Conservation (phyloP, 768 basidiomycete genomes). For the Auricularia cornea region DNA sequence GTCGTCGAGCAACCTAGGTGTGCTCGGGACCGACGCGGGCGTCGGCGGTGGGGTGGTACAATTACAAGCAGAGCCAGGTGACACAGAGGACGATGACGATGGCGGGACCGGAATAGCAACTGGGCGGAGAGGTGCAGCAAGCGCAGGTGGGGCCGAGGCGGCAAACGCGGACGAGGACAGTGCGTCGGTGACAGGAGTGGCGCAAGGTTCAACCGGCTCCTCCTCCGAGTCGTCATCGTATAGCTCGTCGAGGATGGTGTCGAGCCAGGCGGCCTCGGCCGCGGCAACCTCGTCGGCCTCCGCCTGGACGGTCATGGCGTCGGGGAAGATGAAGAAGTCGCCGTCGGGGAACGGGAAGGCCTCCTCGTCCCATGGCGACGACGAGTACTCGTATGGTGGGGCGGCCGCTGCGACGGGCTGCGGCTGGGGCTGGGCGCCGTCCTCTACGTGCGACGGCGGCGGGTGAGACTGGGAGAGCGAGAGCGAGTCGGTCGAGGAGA, state of each 20-base stretch:
- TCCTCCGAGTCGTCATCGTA: constrained; percentile 45
- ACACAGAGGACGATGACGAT: background rate
- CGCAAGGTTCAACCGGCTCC: background rate
- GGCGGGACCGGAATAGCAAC: background rate
- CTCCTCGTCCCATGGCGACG: constrained; percentile 30
- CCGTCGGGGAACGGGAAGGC: constrained; percentile 77
- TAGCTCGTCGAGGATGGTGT: constrained; percentile 68
- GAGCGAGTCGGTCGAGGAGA: constrained; percentile 38
- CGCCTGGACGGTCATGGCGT: constrained; percentile 19
- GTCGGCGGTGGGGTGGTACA: background rate
- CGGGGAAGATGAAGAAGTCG: constrained; percentile 37
- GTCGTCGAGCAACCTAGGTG: constrained; percentile 44
- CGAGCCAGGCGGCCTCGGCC: constrained; percentile 68
- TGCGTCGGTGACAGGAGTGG: constrained; percentile 4
- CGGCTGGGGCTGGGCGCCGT: constrained; percentile 21
- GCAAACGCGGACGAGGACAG: background rate
- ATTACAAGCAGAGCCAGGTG: background rate
- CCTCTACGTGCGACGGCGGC: constrained; percentile 3
- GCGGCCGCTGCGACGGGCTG: constrained; percentile 25
- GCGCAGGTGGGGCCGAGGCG: background rate
- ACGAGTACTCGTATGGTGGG: constrained; percentile 44
- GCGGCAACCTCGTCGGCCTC: constrained; percentile 35
- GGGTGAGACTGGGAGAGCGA: constrained; percentile 25
- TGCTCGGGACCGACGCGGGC: background rate
- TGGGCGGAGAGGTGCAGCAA: too few relatives aligned